phyloP scores from a whole-genome alignment of 306 rosid species.

The Geum urbanum region DNA sequence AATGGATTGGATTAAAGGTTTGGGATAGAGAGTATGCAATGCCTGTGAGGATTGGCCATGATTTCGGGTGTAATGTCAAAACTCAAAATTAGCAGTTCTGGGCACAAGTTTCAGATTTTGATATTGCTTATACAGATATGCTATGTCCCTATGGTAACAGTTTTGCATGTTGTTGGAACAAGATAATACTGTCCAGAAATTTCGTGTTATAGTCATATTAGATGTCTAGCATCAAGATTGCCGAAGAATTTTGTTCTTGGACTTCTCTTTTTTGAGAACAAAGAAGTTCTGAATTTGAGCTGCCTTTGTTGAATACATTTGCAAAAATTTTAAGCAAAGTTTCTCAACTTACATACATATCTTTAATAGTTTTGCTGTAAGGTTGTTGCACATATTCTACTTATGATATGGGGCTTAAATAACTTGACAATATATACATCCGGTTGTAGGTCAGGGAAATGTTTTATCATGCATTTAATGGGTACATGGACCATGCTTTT shows the following conservation, averaged over 20 bases:
- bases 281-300: not conserved
- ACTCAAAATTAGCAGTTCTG: not conserved
- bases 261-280: not conserved
- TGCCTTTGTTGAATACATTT: not conserved
- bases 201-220: not conserved
- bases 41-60: not conserved
- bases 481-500: constrained; percentile 88
- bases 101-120: not conserved
- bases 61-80: not conserved
- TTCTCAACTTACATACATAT: not conserved
- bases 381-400: not conserved
- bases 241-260: not conserved
- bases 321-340: not conserved
- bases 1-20: not conserved
- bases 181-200: not conserved
- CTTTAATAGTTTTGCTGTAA: constrained; percentile 1
- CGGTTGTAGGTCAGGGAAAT: constrained; percentile 62
- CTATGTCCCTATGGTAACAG: not conserved
- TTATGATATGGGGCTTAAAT: not conserved
- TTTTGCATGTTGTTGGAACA: not conserved
- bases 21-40: not conserved
- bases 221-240: not conserved
- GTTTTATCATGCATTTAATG: constrained; percentile 96
- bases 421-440: not conserved
- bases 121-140: not conserved